Evolutionary conservation across 305 asterid species (phyloP).

Genomic region (Rubia balearica): DNA sequence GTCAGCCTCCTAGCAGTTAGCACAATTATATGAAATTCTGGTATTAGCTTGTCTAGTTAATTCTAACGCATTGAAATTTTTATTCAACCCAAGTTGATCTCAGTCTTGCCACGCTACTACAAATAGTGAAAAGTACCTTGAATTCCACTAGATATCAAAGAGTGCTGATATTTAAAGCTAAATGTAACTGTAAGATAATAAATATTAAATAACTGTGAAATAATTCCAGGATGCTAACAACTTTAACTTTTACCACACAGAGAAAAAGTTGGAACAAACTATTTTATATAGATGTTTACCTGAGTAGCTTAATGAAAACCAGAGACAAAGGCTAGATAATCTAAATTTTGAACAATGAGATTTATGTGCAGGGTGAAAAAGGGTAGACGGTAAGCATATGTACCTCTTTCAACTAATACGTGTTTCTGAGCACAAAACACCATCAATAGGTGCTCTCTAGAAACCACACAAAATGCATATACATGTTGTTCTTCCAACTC

Average conservation of each 20-base stretch:
- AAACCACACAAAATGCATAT: not conserved
- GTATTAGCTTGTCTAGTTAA: not conserved
- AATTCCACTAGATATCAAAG: not conserved
- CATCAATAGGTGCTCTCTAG: too few relatives aligned
- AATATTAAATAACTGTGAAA: not conserved
- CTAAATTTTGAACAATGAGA: not conserved
- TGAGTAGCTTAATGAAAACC: slow-evolving; percentile 1
- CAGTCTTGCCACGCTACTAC: not conserved
- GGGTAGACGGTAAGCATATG: not conserved
- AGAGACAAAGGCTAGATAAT: not conserved
- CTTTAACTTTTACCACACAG: not conserved
- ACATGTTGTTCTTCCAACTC: not conserved
- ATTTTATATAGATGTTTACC: not conserved
- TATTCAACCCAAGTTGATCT: slow-evolving; percentile 1
- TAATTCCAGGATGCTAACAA: not conserved
- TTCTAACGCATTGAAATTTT: not conserved
- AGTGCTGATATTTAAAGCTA: not conserved
- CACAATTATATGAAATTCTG: not conserved
- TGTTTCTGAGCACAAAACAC: not conserved
- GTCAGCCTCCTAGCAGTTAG: not conserved
- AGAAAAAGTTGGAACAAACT: not conserved
- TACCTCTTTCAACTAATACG: not conserved
- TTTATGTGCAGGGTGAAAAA: too few relatives aligned
- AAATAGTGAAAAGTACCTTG: not conserved
- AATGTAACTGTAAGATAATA: not conserved